Percentiles rank a stretch among this genome's conserved stretches.
These are phyloP conservation scores for Lippia alba DNA, from an alignment of 305 asterid species.

Conservation along the genomic window DNA sequence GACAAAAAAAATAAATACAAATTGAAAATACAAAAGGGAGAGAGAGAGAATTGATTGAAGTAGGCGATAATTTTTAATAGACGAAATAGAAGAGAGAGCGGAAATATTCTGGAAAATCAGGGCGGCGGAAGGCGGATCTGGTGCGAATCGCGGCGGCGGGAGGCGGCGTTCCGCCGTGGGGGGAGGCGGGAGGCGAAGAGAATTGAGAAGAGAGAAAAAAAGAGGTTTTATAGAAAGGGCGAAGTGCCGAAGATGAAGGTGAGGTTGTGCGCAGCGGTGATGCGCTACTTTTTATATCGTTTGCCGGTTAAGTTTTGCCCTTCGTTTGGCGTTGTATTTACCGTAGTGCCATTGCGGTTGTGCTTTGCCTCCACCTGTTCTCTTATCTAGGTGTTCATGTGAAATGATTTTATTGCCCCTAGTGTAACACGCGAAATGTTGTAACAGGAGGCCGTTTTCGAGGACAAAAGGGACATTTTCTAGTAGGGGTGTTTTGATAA, in stretches of 20 bases:
- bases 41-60: constrained; percentile 7
- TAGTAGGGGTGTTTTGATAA: constrained; percentile 5
- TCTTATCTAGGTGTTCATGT: not conserved
- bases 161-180: constrained; percentile 32
- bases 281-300: not conserved
- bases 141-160: not conserved
- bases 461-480: too few species aligned
- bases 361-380: not conserved
- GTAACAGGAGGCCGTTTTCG: not conserved
- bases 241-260: not conserved
- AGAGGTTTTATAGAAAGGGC: constrained; percentile 25
- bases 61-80: constrained; percentile 19
- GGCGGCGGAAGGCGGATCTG: constrained; percentile 22
- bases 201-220: not conserved
- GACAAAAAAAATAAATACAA: not conserved
- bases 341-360: not conserved
- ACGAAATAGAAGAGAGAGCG: constrained; percentile 1
- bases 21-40: not conserved
- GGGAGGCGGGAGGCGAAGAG: constrained; percentile 17
- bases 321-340: not conserved
- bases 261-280: not conserved
- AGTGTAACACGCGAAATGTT: not conserved
- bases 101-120: constrained; percentile 6
- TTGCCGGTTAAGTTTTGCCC: not conserved
- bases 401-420: not conserved